phyloP scores from a whole-genome alignment of 805 yeast genomes.

The Spathaspora passalidarum region DNA sequence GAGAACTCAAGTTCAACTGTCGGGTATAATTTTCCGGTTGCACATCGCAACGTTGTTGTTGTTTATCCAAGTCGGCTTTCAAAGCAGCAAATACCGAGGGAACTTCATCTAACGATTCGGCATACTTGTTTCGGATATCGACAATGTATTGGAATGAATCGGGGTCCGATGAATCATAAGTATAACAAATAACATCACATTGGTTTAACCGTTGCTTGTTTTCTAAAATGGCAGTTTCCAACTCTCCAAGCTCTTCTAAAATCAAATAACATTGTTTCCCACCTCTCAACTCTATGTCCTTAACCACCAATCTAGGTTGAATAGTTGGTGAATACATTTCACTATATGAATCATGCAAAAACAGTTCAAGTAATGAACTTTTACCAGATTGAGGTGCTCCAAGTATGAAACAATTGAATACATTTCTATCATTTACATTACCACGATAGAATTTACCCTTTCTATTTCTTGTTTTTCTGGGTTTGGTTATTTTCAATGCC shows the following conservation, averaged over 20 bases:
- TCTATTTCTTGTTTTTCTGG: conserved; percentile 68
- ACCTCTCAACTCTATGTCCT: conserved; percentile 88
- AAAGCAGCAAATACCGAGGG: conserved; percentile 89
- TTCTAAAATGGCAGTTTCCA: conserved; percentile 77
- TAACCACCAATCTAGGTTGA: conserved; percentile 77
- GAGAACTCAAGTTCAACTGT: conserved; percentile 65
- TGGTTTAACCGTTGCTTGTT: conserved; percentile 67
- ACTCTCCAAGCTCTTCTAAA: conserved; percentile 84
- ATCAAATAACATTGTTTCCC: conserved; percentile 94
- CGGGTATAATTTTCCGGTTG: conserved; percentile 89
- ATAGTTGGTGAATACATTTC: conserved; percentile 79
- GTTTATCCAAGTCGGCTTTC: conserved; percentile 94
- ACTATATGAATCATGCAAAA: conserved; percentile 61
- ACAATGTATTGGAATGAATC: conserved; percentile 85
- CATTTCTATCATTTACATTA: conserved; percentile 76
- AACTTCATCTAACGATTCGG: conserved; percentile 54
- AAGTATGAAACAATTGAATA: conserved; percentile 82
- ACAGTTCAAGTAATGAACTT: conserved; percentile 77
- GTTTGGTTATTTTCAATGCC: conserved; percentile 71
- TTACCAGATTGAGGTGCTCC: conserved; percentile 91
- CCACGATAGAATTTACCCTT: conserved; percentile 64
- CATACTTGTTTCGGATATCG: conserved; percentile 60
- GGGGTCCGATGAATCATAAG: conserved; percentile 95
- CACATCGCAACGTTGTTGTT: conserved; percentile 79
- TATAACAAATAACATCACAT: conserved; percentile 87